Evolutionary conservation across 306 rosid species (phyloP).

Genomic region (Hippophae gyantsensis): DNA sequence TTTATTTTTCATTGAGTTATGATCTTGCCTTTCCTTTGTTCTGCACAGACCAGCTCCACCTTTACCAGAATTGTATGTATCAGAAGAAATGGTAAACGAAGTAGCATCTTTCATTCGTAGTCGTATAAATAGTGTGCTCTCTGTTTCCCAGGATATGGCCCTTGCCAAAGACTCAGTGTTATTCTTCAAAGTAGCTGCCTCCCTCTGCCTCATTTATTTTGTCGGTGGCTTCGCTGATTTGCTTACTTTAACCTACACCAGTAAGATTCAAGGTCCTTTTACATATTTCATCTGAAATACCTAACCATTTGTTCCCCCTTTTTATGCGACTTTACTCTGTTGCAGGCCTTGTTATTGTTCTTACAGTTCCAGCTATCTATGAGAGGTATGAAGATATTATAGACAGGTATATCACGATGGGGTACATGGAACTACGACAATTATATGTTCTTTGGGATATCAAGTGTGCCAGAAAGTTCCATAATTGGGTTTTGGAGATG

Average conservation of each 20-base stretch:
- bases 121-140: conserved; percentile 47
- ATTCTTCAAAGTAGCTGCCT: conserved; percentile 82
- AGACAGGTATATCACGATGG: conserved; percentile 46
- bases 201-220: conserved; percentile 48
- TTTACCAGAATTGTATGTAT: conserved; percentile 65
- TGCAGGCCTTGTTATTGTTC: conserved; percentile 68
- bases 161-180: conserved; percentile 63
- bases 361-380: conserved; percentile 71
- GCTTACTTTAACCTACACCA: conserved; percentile 58
- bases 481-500: conserved; percentile 55
- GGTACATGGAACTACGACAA: conserved; percentile 41
- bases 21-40: conserved; percentile 11
- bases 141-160: conserved; percentile 66
- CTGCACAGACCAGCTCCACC: conserved; percentile 88
- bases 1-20: background rate
- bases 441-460: conserved; percentile 54
- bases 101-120: conserved; percentile 42
- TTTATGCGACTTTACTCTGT: conserved; percentile 15
- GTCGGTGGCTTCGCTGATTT: conserved; percentile 82
- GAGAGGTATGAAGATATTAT: conserved; percentile 68
- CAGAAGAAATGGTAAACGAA: conserved; percentile 76
- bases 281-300: conserved; percentile 4
- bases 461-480: conserved; percentile 34
- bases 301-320: background rate
- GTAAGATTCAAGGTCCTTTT: conserved; percentile 36